Evolutionary conservation across 2,329 filamentous ascomycete species (phyloP).

Genomic region (Tolypocladium pustulatum): DNA sequence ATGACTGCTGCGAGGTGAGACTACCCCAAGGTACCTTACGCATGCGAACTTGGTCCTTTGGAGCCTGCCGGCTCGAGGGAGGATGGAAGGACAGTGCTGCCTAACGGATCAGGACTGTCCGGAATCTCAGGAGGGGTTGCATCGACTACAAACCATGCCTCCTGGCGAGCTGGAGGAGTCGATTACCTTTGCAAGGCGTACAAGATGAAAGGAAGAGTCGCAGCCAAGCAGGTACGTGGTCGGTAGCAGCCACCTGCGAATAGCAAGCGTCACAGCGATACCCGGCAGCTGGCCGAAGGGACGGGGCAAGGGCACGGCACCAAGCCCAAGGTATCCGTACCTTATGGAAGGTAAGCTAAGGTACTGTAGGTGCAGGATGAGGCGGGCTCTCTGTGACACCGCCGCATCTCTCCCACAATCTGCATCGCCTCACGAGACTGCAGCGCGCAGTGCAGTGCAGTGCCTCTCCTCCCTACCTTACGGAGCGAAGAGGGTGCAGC

Average conservation of each 20-base stretch:
- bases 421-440: background rate
- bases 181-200: background rate
- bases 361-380: background rate
- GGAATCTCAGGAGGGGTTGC: background rate
- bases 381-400: background rate
- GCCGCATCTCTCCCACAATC: background rate
- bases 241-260: background rate
- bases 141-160: background rate
- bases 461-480: no score
- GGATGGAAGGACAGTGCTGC: background rate
- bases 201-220: background rate
- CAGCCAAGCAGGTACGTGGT: background rate
- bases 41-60: no score
- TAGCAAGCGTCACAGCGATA: background rate
- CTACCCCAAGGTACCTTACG: no score
- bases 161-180: background rate
- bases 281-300: background rate
- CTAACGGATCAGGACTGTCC: background rate
- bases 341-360: no score
- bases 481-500: no score
- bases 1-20: background rate
- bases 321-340: no score
- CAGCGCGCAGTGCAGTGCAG: background rate
- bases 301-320: no score
- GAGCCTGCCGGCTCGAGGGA: background rate